Base-by-base conservation (phyloP, 2,329 filamentous ascomycete species). In the Plectosphaerella cucumerina region DNA sequence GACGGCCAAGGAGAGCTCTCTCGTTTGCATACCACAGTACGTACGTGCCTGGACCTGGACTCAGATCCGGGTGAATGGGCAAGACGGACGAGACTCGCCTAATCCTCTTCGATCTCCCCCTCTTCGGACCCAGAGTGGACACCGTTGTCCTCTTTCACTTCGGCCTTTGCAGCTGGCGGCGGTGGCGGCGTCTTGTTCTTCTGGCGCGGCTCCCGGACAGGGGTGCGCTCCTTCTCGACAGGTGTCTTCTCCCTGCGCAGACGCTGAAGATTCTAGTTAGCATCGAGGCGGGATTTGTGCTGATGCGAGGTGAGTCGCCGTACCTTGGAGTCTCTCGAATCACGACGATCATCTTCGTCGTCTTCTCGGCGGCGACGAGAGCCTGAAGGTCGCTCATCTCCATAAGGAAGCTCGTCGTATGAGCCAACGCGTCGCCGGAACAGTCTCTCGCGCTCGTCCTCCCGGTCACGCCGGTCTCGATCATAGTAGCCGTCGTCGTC, bases 31-130 rank as follows among this genome's bases (percentile, higher is more conserved):
- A 11, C 26, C 26, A 31, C 26, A 11, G 26, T 31, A 31, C 26
- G 26, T 31, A 31, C 26, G 26, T 31, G 26, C 26, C 26, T 31
- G 26, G 12, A 31, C 26, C 26, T 8, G 3, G 26, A 31, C 26
- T 31, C 26, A 31, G 26, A 31, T 31, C 26, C 26, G 26, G 8
- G 26, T 31, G 8, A 31, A 31, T 58, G 58, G 59, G 49, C 51
- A 60, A 50, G 47, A 31, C 26, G 26, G 26, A 31, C 26, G 26
- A 31, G 26, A 31, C 26, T 31, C 26, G 47, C 42, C 64, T 73
- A 83, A 59, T 84, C 81, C 75, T 97, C 92, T 70, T 96, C 94
- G 61, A 99, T 97, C 74, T 99, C 94, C 48, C 94, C 94, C 70
- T 99, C 94, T 72, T 99, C 94, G 64, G 92, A 97, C 49, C 94